phyloP scores from a whole-genome alignment of 441 rosid species.

The Pelargonium citronellum region DNA sequence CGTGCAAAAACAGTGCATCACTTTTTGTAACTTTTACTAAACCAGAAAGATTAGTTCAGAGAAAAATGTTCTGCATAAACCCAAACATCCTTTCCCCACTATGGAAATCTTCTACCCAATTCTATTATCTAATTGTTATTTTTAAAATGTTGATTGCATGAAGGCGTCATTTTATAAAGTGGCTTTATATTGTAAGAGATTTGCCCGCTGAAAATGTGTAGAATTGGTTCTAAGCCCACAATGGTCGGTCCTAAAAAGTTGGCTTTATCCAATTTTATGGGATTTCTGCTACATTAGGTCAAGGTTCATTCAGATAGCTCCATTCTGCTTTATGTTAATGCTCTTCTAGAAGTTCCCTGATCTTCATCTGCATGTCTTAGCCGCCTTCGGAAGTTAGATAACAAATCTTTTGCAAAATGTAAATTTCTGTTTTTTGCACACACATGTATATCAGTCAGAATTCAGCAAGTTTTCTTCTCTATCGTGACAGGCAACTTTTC shows the following conservation, averaged over 20 bases:
- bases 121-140: neutral
- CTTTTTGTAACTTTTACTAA: neutral
- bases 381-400: neutral
- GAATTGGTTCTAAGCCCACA: neutral
- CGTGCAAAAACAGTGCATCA: neutral
- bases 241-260: neutral
- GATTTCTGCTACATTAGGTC: neutral
- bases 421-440: neutral
- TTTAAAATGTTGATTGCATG: neutral
- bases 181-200: neutral
- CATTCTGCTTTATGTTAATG: neutral
- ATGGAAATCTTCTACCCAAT: neutral
- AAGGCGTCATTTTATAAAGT: neutral
- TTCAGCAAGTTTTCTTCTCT: slow-evolving; percentile 12
- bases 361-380: neutral
- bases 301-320: neutral
- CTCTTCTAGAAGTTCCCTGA: neutral
- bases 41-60: neutral
- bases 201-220: neutral
- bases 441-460: neutral
- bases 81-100: neutral
- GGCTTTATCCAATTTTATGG: neutral
- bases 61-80: neutral
- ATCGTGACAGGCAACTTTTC: slow-evolving; percentile 62
- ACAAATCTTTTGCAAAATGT: neutral